These are phyloP conservation scores for Solanum aculeatissimum DNA, from an alignment of 305 asterid species.

Conservation along the genomic window DNA sequence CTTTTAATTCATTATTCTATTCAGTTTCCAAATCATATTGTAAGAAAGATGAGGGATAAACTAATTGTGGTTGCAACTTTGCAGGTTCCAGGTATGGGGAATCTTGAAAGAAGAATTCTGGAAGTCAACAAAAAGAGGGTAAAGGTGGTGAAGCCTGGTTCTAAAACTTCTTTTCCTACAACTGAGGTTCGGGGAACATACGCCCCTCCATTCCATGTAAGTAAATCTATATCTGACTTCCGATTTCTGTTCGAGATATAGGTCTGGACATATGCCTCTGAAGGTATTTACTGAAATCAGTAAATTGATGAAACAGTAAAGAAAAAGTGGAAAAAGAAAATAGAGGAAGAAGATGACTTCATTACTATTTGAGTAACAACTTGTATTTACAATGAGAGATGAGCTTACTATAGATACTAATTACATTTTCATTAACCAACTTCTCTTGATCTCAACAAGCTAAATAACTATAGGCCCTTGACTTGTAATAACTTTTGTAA, in stretches of 20 bases:
- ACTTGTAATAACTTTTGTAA: not conserved
- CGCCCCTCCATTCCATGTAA: slow-evolving; percentile 94
- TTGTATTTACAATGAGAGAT: not conserved
- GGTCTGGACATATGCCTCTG: not conserved
- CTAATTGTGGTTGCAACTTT: not conserved
- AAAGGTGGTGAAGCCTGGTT: slow-evolving; percentile 92
- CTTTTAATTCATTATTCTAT: not conserved
- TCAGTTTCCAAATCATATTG: not conserved
- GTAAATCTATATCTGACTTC: slow-evolving; percentile 6
- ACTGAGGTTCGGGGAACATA: slow-evolving; percentile 91
- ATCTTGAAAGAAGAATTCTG: slow-evolving; percentile 78
- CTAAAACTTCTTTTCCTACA: slow-evolving; percentile 86
- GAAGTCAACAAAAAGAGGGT: slow-evolving; percentile 83
- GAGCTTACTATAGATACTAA: not conserved
- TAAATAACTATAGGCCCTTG: not conserved
- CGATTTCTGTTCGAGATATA: not conserved
- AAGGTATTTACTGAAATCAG: not conserved
- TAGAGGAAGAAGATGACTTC: not conserved
- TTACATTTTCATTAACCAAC: not conserved
- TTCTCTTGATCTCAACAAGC: not conserved
- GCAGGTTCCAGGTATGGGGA: slow-evolving; percentile 80
- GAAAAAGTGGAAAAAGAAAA: not conserved
- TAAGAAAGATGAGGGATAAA: not conserved
- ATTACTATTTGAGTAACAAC: not conserved
- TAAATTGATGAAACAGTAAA: not conserved